These are phyloP conservation scores for Geotrichum klebahnii DNA, from an alignment of 1,139 yeast genomes.

Conservation along the genomic window DNA sequence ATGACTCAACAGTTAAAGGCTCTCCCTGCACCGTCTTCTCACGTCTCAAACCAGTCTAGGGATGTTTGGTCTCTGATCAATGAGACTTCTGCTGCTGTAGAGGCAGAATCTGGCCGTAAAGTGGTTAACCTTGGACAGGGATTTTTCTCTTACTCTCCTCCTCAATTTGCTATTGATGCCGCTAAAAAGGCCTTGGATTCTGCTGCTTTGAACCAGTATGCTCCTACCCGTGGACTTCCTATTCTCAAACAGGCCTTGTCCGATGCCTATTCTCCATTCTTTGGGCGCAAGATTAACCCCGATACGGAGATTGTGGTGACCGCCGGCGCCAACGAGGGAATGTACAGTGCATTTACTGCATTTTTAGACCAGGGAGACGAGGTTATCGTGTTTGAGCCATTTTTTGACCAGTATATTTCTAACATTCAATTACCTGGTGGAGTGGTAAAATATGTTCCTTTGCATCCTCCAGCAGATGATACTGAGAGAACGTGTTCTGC, in stretches of 20 bases:
- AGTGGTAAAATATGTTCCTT: conserved; percentile 75
- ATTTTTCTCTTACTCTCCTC: conserved; percentile 91
- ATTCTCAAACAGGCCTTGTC: conserved; percentile 65
- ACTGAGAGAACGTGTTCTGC: conserved; percentile 64
- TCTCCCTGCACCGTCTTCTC: conserved; percentile 30
- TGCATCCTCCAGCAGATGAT: conserved; percentile 78
- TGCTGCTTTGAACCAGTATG: conserved; percentile 81
- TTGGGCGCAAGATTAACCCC: conserved; percentile 53
- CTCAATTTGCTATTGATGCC: conserved; percentile 81
- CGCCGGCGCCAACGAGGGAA: conserved; percentile 97
- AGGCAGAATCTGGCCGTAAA: conserved; percentile 59
- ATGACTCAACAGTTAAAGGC: conserved; percentile 6
- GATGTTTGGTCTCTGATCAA: conserved; percentile 94
- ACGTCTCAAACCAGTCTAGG: conserved; percentile 42
- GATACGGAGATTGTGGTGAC: conserved; percentile 70
- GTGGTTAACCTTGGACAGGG: conserved; percentile 93
- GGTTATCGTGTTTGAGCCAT: conserved; percentile 93
- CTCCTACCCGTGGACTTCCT: conserved; percentile 86
- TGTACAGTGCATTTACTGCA: conserved; percentile 78
- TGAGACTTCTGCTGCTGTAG: conserved; percentile 87
- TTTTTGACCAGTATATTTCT: conserved; percentile 92
- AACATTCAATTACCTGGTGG: conserved; percentile 94
- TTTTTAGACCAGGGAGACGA: conserved; percentile 86
- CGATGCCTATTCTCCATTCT: conserved; percentile 63
- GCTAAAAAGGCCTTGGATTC: conserved; percentile 69